Evolutionary conservation across 495 filamentous ascomycete genomes (phyloP).

Genomic region (Xylaria palmicola): DNA sequence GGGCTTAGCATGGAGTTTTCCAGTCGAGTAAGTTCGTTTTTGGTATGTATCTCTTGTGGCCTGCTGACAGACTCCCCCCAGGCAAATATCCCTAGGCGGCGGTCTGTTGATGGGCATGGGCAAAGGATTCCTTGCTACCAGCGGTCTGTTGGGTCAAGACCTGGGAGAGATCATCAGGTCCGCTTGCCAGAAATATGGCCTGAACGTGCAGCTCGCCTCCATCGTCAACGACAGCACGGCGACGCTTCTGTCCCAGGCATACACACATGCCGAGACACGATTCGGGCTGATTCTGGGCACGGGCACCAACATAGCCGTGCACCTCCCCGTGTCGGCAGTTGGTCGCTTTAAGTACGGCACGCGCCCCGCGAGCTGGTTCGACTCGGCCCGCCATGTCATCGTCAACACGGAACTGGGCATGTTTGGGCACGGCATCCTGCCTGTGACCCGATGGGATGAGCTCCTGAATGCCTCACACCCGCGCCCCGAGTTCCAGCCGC

Average conservation of each 20-base stretch:
- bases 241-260: slow-evolving; percentile 75
- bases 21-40: slow-evolving; percentile 64
- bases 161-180: slow-evolving; percentile 51
- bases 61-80: slow-evolving; percentile 34
- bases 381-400: slow-evolving; percentile 56
- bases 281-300: slow-evolving; percentile 59
- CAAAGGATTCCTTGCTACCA: slow-evolving; percentile 67
- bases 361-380: slow-evolving; percentile 55
- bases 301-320: slow-evolving; percentile 54
- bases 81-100: slow-evolving; percentile 73
- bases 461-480: slow-evolving; percentile 61
- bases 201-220: slow-evolving; percentile 65
- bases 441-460: slow-evolving; percentile 72
- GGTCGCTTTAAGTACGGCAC: slow-evolving; percentile 48
- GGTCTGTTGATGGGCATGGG: slow-evolving; percentile 81
- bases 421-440: slow-evolving; percentile 67
- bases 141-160: slow-evolving; percentile 51
- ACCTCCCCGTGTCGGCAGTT: slow-evolving; percentile 55
- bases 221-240: slow-evolving; percentile 86
- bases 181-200: slow-evolving; percentile 42
- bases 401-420: slow-evolving; percentile 89
- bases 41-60: background rate
- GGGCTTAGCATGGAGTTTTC: slow-evolving; percentile 86
- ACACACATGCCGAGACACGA: slow-evolving; percentile 62
- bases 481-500: slow-evolving; percentile 77